Evolutionary conservation across 768 basidiomycete species (phyloP), one percentile per base, ranked within the genome.

Genomic region (Sistotremastrum niveocremeum): DNA sequence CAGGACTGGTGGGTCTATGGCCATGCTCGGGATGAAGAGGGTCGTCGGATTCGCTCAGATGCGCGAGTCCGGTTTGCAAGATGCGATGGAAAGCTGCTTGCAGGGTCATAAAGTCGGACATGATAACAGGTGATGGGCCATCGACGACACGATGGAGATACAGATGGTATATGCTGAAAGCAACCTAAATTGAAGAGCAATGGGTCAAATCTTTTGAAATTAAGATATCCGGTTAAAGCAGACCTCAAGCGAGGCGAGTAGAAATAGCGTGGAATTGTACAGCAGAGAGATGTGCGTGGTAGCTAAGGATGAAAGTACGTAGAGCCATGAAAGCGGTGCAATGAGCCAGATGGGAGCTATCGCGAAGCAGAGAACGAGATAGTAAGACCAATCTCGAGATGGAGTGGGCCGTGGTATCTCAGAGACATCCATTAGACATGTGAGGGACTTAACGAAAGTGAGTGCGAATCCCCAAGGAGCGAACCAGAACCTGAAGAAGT

Each of bases 111-210:
- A 72, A 54, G 51, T 77, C 68, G n/a, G 70, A 66, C 30, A 70
- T 61, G 33, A 63, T 59, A 48, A 56, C 61, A 11, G 69, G 70
- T 38, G 71, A 65, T 9, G 70, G 71, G 3, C 65, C 63, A 34
- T 74, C 65, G 37, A 80, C 66, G 48, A 64, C 63, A 44, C 58
- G 62, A 12, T 69, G 65, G 37, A 85, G 69, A 46, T 68, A 60
- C 47, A 61, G 61, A 52, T 85, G 71, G 57, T 84, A 77, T 11
- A 84, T 56, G 53, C 79, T 82, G 57, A 87, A 88, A 48, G 77
- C 57, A 6, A 77, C 74, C 84, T 86, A 10, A 42, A 12, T 12
- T 30, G 46, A 51, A 35, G 20, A 20, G 20, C 20, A 20, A 20
- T 20, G 20, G 20, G 20, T 20, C 20, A 20, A 20, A 20, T 20